Percentiles rank a stretch among this genome's conserved stretches.
Conservation (phyloP, 2,329 filamentous ascomycete genomes). For the Pezicula rhizophila region DNA sequence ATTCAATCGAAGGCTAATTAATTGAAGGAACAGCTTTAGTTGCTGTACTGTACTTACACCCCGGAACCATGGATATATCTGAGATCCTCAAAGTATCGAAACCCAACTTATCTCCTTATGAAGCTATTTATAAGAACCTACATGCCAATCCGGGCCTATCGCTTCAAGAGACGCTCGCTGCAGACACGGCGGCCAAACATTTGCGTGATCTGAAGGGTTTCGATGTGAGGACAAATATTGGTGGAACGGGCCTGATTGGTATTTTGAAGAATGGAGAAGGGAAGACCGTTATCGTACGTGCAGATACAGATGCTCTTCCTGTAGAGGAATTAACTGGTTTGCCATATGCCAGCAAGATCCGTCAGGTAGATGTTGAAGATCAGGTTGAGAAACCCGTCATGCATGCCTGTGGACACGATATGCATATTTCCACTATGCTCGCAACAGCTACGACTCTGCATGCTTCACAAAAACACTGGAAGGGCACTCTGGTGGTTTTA, state of each 20-base stretch:
- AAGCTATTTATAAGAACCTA: slow-evolving; percentile 51
- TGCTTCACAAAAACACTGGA: slow-evolving; percentile 42
- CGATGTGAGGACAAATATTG: slow-evolving; percentile 44
- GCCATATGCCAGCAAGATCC: slow-evolving; percentile 44
- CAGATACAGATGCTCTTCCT: slow-evolving; percentile 58
- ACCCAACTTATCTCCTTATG: slow-evolving; percentile 30
- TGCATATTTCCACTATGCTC: slow-evolving; percentile 55
- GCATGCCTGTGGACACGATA: slow-evolving; percentile 65
- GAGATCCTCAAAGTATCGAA: slow-evolving; percentile 1
- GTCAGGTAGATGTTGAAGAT: slow-evolving; percentile 36
- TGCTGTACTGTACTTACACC: too few species aligned
- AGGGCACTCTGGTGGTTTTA: slow-evolving; percentile 54
- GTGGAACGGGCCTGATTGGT: slow-evolving; percentile 52
- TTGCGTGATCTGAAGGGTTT: slow-evolving; percentile 31
- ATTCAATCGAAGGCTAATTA: too few species aligned
- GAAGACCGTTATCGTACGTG: slow-evolving; percentile 49
- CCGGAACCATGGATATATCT: slow-evolving; percentile 3
- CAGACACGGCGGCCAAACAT: slow-evolving; percentile 37
- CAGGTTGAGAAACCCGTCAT: slow-evolving; percentile 47
- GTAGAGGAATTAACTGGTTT: slow-evolving; percentile 50
- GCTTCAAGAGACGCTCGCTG: slow-evolving; percentile 47
- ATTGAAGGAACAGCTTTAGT: too few species aligned
- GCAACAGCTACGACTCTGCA: slow-evolving; percentile 47
- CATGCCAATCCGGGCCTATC: slow-evolving; percentile 56
- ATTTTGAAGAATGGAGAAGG: slow-evolving; percentile 50